Percentiles rank a stretch among this genome's conserved stretches.
Conservation (phyloP, 2,329 filamentous ascomycete species). For the Ascochyta rabiei region DNA sequence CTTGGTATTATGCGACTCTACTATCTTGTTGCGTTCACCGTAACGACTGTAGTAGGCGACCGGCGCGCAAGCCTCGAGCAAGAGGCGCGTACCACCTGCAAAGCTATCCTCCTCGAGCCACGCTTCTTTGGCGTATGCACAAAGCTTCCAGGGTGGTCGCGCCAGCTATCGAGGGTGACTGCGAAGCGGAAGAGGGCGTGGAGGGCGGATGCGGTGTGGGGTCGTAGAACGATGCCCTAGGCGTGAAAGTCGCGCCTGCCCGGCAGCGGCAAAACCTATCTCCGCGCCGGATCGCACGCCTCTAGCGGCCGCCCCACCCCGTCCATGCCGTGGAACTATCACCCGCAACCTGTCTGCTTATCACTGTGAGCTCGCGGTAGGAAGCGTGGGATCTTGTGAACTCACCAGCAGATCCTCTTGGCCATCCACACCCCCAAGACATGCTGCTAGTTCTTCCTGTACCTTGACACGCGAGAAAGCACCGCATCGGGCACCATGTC, state of each 20-base stretch:
- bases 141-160: conserved; percentile 23
- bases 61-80: conserved; percentile 28
- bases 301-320: conserved; percentile 23
- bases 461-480: conserved; percentile 35
- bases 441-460: conserved; percentile 35
- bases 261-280: not conserved
- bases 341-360: conserved; percentile 25
- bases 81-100: conserved; percentile 41
- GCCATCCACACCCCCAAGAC: conserved; percentile 24
- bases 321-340: conserved; percentile 36
- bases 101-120: conserved; percentile 28
- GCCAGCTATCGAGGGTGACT: conserved; percentile 22
- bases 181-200: conserved; percentile 17
- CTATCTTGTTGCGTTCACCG: conserved; percentile 31
- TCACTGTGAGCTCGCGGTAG: conserved; percentile 24
- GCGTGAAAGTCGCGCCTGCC: conserved; percentile 12
- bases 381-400: conserved; percentile 15
- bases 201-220: conserved; percentile 19
- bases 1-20: conserved; percentile 34
- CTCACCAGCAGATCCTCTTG: conserved; percentile 7
- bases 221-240: conserved; percentile 2
- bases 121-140: conserved; percentile 36
- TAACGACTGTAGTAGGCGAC: conserved; percentile 27
- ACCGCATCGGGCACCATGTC: conserved; percentile 52
- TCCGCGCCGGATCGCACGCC: conserved; percentile 2